Evolutionary conservation across 768 basidiomycete genomes (phyloP).

Genomic region (Xerocomellus amylosporus): DNA sequence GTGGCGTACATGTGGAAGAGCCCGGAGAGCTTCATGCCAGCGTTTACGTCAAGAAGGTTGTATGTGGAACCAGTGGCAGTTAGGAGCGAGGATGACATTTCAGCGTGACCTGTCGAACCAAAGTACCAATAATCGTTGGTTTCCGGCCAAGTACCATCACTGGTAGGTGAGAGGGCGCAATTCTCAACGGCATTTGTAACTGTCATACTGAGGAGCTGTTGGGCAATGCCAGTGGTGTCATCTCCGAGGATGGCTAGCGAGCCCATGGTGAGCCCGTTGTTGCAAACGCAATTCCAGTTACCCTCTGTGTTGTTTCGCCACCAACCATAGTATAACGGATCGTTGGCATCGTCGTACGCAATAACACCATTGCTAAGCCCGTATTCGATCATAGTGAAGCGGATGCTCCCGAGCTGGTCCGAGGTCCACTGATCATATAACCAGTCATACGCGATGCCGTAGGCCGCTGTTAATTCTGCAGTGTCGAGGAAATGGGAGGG

Average conservation of each 20-base stretch:
- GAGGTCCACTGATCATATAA: conserved; percentile 79
- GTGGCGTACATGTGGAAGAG: conserved; percentile 86
- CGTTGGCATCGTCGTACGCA: conserved; percentile 44
- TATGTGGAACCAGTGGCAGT: conserved; percentile 85
- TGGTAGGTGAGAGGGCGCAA: conserved; percentile 60
- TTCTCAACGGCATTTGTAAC: conserved; percentile 72
- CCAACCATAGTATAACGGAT: conserved; percentile 56
- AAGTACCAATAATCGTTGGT: conserved; percentile 97
- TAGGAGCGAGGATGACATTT: conserved; percentile 78
- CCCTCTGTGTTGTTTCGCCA: conserved; percentile 73
- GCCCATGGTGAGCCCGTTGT: conserved; percentile 83
- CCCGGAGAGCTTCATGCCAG: conserved; percentile 70
- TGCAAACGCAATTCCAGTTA: conserved; percentile 99
- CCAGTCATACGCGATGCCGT: conserved; percentile 96
- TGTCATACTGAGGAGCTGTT: conserved; percentile 62
- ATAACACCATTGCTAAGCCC: conserved; percentile 68
- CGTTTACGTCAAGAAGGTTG: conserved; percentile 66
- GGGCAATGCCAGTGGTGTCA: conserved; percentile 70
- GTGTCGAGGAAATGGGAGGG: conserved; percentile 85
- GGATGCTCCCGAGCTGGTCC: conserved; percentile 68
- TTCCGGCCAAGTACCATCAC: conserved; percentile 91
- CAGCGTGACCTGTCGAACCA: conserved; percentile 86
- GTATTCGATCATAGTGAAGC: conserved; percentile 68
- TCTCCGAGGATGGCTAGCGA: conserved; percentile 88
- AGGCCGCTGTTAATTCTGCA: conserved; percentile 88